Percentiles rank a stretch among this genome's conserved stretches.
These are phyloP conservation scores for Lactarius sp. DNA, from an alignment of 768 basidiomycete genomes.

Conservation along the genomic window DNA sequence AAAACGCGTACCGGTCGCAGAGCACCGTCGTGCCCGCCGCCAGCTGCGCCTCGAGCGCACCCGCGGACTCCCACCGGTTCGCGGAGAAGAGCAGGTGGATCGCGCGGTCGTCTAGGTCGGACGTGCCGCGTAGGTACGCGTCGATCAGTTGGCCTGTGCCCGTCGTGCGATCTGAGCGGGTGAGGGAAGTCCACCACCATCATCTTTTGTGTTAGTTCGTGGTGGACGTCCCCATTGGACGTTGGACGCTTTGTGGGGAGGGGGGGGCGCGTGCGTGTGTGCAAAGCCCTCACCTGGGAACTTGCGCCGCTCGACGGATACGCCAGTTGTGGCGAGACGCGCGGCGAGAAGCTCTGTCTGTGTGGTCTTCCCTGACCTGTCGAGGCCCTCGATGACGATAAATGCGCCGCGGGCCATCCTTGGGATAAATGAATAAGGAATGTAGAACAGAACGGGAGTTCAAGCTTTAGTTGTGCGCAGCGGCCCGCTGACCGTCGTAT, in stretches of 20 bases:
- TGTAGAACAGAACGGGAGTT: no score
- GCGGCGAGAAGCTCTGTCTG: slow-evolving; percentile 63
- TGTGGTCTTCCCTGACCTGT: slow-evolving; percentile 91
- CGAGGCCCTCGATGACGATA: slow-evolving; percentile 94
- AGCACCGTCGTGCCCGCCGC: slow-evolving; percentile 65
- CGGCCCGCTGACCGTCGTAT: no score
- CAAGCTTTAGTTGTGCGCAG: no score
- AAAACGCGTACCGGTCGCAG: slow-evolving; percentile 95
- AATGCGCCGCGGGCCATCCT: slow-evolving; percentile 57
- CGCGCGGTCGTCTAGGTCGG: slow-evolving; percentile 86
- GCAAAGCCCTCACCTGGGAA: slow-evolving; percentile 68
- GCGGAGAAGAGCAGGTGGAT: slow-evolving; percentile 95
- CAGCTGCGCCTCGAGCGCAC: slow-evolving; percentile 56
- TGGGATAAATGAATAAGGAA: no score
- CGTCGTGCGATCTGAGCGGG: slow-evolving; percentile 73
- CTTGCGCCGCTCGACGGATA: slow-evolving; percentile 59
- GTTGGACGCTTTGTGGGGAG: no score
- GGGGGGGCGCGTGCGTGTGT: no score
- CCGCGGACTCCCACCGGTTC: slow-evolving; percentile 96
- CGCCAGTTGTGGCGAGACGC: slow-evolving; percentile 44
- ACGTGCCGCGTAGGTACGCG: slow-evolving; percentile 75
- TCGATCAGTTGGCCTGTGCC: slow-evolving; percentile 91
- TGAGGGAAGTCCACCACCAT: not conserved
- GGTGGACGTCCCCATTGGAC: no score
- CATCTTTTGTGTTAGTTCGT: no score